phyloP scores from a whole-genome alignment of 345 rosid species.

The Kandelia obovata region DNA sequence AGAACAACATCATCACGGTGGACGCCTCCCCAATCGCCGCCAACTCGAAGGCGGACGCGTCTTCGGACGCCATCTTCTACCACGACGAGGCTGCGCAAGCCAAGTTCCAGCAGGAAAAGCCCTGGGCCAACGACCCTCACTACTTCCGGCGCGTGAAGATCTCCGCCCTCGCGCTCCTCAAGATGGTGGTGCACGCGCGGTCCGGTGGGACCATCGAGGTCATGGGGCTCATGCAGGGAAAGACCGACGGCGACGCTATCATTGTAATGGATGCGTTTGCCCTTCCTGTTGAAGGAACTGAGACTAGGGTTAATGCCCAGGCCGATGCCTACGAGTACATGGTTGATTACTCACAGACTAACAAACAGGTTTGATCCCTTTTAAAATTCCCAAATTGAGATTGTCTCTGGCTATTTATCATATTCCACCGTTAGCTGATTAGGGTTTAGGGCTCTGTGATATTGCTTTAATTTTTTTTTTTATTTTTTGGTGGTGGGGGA shows the following conservation, averaged over 20 bases:
- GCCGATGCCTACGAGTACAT: conserved; percentile 99
- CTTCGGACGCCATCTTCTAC: conserved; percentile 78
- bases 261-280: conserved; percentile 99
- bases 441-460: not conserved
- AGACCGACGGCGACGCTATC: conserved; percentile 91
- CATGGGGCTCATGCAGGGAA: conserved; percentile 99
- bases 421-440: not conserved
- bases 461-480: not conserved
- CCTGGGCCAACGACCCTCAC: conserved; percentile 91
- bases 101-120: conserved; percentile 85
- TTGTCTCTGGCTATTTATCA: not conserved
- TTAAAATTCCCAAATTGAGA: too few relatives aligned
- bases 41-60: conserved; percentile 26
- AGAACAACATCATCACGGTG: conserved; percentile 70
- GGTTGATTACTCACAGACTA: conserved; percentile 98
- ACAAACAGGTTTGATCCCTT: conserved; percentile 61
- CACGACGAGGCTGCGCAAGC: conserved; percentile 62
- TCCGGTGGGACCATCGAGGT: conserved; percentile 99
- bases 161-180: conserved; percentile 94
- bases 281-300: conserved; percentile 99
- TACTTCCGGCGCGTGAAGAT: conserved; percentile 95
- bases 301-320: conserved; percentile 96
- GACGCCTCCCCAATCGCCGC: conserved; percentile 38
- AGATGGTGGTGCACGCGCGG: conserved; percentile 99
- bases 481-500: too few relatives aligned